Evolutionary conservation across 495 filamentous ascomycete species (phyloP), one percentile per base, ranked within the genome.

Genomic region (Staphylotrichum tortipilum): DNA sequence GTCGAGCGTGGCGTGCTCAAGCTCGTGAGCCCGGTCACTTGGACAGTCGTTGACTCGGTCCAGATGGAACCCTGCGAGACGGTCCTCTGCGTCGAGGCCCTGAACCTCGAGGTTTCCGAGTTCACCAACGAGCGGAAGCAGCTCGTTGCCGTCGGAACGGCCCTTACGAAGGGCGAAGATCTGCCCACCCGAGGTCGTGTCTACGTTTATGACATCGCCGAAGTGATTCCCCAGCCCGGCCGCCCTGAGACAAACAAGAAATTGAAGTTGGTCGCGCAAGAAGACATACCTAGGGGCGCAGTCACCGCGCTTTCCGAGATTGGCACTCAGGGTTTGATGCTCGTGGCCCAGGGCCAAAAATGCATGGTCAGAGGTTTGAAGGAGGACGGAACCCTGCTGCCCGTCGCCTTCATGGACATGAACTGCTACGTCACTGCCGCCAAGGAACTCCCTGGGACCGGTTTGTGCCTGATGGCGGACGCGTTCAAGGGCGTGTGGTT

Each of bases 401-500:
- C 92, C 0, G 91, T 97, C 19, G 92, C 92, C 1, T 99, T 99
- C 59, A 86, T 99, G 81, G 92, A 99, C 59, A 89, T 95, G 83
- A 90, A 86, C 70, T 89, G 86, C 68, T 90, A 91, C 64, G 85
- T 94, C 26, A 87, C 79, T 2, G 77, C 83, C 4, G 81, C 84
- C 39, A 94, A 89, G 61, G 86, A 87, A 54, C 74, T 97, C 31
- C 78, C 78, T 21, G 82, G 84, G 1, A 94, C 89, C 0, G 90
- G 91, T 4, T 73, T 97, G 61, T 86, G 81, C 55, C 67, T 94
- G 4, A 75, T 95, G 63, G 85, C 84, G 0, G 92, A 99, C 69
- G 90, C 86, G 5, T 76, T 90, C 56, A 95, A 95, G 66, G 91
- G 91, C 0, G 71, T 95, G 10, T 95, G 90, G 89, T 94, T 99